Evolutionary conservation across 2,329 filamentous ascomycete species (phyloP).

Genomic region (Cladophialophora exuberans): DNA sequence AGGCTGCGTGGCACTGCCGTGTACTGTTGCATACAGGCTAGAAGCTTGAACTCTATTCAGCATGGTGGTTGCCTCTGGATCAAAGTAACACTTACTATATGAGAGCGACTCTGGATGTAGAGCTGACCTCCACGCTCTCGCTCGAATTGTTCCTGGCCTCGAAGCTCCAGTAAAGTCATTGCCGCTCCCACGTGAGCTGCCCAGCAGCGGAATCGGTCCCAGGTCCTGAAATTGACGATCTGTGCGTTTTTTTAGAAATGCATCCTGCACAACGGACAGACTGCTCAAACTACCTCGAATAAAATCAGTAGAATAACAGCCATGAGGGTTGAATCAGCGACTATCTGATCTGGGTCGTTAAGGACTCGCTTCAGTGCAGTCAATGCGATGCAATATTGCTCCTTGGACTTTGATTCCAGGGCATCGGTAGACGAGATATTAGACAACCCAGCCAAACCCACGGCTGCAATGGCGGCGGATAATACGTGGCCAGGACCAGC

Average conservation of each 20-base stretch:
- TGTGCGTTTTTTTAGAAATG: background rate
- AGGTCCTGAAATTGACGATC: conserved; percentile 16
- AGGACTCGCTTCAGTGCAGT: conserved; percentile 56
- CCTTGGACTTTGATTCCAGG: conserved; percentile 2
- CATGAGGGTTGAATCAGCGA: conserved; percentile 44
- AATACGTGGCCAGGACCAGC: conserved; percentile 2
- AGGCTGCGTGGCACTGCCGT: conserved; percentile 10
- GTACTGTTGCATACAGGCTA: conserved; percentile 16
- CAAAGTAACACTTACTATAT: conserved; percentile 18
- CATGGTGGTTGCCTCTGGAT: background rate
- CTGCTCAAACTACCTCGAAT: conserved; percentile 37
- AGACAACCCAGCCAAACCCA: conserved; percentile 12
- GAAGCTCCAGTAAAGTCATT: conserved; percentile 28
- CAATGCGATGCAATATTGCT: conserved; percentile 35
- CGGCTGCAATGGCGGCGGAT: conserved; percentile 8
- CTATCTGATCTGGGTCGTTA: conserved; percentile 36
- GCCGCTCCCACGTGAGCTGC: conserved; percentile 26
- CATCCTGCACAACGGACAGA: background rate
- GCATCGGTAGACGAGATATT: conserved; percentile 3
- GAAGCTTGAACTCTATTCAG: conserved; percentile 5
- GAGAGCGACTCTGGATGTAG: conserved; percentile 30
- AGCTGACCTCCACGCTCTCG: conserved; percentile 23
- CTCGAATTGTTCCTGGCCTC: conserved; percentile 24
- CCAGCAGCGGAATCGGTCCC: conserved; percentile 13
- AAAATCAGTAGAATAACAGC: conserved; percentile 42